These are phyloP conservation scores for Hirsutella minnesotensis DNA, from an alignment of 2,329 filamentous ascomycete species.

Conservation along the genomic window DNA sequence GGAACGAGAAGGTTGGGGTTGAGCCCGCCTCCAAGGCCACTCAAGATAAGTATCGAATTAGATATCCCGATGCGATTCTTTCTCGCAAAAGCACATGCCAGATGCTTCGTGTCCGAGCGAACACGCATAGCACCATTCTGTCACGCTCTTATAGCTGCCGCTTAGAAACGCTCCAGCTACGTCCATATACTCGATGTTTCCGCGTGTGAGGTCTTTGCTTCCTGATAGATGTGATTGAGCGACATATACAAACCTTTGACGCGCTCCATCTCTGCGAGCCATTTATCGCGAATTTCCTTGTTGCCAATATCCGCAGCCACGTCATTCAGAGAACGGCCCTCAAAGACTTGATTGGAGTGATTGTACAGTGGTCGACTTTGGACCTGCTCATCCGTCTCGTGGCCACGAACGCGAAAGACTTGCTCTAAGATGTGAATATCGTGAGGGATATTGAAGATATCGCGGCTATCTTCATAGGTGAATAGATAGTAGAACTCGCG, in stretches of 20 bases:
- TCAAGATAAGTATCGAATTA: too few species aligned
- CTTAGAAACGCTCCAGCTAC: slow-evolving; percentile 8
- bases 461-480: slow-evolving; percentile 45
- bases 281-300: slow-evolving; percentile 18
- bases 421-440: slow-evolving; percentile 45
- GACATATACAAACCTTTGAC: slow-evolving; percentile 36
- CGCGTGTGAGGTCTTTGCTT: slow-evolving; percentile 28
- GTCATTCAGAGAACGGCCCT: slow-evolving; percentile 28
- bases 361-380: slow-evolving; percentile 36
- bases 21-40: too few species aligned
- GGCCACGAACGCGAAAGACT: slow-evolving; percentile 37
- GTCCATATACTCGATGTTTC: slow-evolving; percentile 38
- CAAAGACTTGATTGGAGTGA: slow-evolving; percentile 43
- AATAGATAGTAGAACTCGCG: slow-evolving; percentile 45
- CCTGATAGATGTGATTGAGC: slow-evolving; percentile 36
- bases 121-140: too few species aligned
- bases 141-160: too few species aligned
- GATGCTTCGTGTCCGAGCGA: too few species aligned
- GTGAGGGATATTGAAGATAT: slow-evolving; percentile 42
- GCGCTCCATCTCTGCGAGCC: slow-evolving; percentile 28
- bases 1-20: too few species aligned
- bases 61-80: too few species aligned
- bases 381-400: slow-evolving; percentile 26
- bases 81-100: too few species aligned
- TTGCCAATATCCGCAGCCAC: slow-evolving; percentile 25